Percentiles rank a stretch among this genome's conserved stretches.
Evolutionary conservation across 345 rosid species (phyloP).

Genomic region (Gossypium stocksii): DNA sequence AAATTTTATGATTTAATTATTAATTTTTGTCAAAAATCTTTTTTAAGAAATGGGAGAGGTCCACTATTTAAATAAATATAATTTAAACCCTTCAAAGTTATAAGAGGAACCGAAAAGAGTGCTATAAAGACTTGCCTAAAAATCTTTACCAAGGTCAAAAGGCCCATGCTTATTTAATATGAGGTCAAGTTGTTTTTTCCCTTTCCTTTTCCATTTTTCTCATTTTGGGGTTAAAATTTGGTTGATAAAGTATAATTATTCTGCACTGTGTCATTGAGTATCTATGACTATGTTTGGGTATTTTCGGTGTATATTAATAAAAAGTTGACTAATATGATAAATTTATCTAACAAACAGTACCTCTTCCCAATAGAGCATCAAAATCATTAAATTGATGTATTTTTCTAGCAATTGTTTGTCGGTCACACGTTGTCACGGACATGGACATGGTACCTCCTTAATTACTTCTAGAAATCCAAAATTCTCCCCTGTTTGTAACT

Average conservation of each 20-base stretch:
- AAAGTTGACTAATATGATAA: not conserved
- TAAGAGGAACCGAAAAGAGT: not conserved
- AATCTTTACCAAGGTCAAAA: not conserved
- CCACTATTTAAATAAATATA: too few relatives aligned
- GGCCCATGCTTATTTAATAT: conserved; percentile 7
- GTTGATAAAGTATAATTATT: not conserved
- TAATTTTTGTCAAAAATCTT: too few relatives aligned
- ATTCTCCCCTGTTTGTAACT: not conserved
- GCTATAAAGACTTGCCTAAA: not conserved
- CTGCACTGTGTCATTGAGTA: not conserved
- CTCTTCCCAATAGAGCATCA: not conserved
- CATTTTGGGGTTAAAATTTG: not conserved
- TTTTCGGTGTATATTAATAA: not conserved
- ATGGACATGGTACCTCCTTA: not conserved
- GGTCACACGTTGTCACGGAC: not conserved
- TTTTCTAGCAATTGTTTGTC: not conserved
- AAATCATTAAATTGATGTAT: not conserved
- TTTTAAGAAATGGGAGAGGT: too few relatives aligned
- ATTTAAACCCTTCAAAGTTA: not conserved
- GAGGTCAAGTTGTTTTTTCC: not conserved
- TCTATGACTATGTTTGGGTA: not conserved
- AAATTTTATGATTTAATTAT: too few relatives aligned
- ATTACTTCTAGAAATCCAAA: not conserved
- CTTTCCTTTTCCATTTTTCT: not conserved
- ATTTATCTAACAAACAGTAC: not conserved